Conservation (phyloP, 1,284 basidiomycete species). For the Entoloma clypeatum region DNA sequence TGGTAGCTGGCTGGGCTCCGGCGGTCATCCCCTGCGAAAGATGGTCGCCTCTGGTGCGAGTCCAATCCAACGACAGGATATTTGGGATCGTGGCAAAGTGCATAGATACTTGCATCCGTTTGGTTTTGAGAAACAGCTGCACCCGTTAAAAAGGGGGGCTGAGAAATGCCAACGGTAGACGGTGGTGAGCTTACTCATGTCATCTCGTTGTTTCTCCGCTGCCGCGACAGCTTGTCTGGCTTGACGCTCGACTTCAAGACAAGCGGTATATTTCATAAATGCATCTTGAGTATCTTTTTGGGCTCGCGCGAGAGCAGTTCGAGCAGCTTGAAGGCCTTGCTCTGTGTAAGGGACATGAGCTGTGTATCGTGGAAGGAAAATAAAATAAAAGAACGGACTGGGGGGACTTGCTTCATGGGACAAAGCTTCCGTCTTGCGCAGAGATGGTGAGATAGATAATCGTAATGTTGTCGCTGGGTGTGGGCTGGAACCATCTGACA, state of each 20-base stretch:
- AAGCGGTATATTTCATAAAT: constrained; percentile 63
- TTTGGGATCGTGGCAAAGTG: constrained; percentile 12
- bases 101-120: constrained; percentile 28
- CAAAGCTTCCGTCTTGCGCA: constrained; percentile 35
- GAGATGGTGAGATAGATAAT: constrained; percentile 36
- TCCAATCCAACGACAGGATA: constrained; percentile 20
- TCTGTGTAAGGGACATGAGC: constrained; percentile 27
- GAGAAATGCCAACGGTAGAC: constrained; percentile 16
- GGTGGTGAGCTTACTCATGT: constrained; percentile 47
- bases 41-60: constrained; percentile 41
- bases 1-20: constrained; percentile 40
- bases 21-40: constrained; percentile 42
- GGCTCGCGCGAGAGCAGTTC: constrained; percentile 47
- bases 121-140: constrained; percentile 51
- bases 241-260: constrained; percentile 61
- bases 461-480: constrained; percentile 28
- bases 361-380: constrained; percentile 14
- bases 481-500: constrained; percentile 33
- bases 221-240: constrained; percentile 58
- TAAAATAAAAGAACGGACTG: constrained; percentile 30
- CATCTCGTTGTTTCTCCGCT: constrained; percentile 67
- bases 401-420: constrained; percentile 40
- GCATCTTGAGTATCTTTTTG: constrained; percentile 71
- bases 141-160: constrained; percentile 39
- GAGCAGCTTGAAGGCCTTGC: constrained; percentile 43